Evolutionary conservation across 306 rosid genomes (phyloP), one percentile per base, ranked within the genome.

Genomic region (Quercus berberidifolia): DNA sequence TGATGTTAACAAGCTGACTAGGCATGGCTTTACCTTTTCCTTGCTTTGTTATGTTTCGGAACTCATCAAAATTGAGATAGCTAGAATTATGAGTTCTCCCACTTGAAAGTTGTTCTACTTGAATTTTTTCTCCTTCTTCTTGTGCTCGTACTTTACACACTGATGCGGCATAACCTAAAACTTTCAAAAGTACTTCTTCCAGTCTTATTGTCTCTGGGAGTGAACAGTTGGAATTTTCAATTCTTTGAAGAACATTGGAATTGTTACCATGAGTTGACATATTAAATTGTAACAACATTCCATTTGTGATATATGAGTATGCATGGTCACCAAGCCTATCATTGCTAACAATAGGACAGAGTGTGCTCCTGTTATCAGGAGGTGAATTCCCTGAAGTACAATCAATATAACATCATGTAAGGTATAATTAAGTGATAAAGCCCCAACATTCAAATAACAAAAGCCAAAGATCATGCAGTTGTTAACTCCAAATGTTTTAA

Each of bases 41-140:
- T 75, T 89, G 87, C 56, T 73, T 79, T 46, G 89, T 79, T 9
- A 55, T 79, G 82, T 87, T 87, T 25, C 77, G 85, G 20, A 86
- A 82, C 65, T 89, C 90, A 51, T 89, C 94, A 54, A 81, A 60
- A 80, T 87, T 86, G 74, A 87, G 92, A 85, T 82, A 78, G 3
- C 82, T 23, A 18, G 89, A 62, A 23, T 83, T 82, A 38, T 76
- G 81, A 9, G 62, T 71, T 83, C 83, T 85, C 59, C 79, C 87
- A 51, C 76, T 59, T 52, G 75, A 25, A 79, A 43, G 76, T 70
- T 77, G 81, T 33, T 69, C 81, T 69, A 71, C 41, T 63, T 49
- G 76, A 56, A 60, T 83, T 20, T 7, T 21, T 11, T 74, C 86
- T 25, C 80, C 85, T 57, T 82, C 88, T 75, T 80, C 86, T 54